Conservation (phyloP, 352 stramenopile species). For the Globisporangium rhizosaccharum region DNA sequence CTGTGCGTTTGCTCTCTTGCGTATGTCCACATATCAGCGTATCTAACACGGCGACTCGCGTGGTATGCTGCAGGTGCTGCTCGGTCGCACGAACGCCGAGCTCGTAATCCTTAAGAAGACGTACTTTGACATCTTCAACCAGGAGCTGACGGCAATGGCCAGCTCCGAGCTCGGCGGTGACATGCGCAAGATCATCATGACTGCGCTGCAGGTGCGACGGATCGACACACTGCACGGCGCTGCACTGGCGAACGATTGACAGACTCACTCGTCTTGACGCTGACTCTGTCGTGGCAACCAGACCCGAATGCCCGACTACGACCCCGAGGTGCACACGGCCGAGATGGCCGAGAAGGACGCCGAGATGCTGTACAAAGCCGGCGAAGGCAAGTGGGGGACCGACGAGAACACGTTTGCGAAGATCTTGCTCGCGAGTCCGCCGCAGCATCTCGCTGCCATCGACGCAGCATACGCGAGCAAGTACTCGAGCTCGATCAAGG, state of each 20-base stretch:
- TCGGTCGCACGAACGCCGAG: slow-evolving; percentile 31
- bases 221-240: not conserved
- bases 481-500: slow-evolving; percentile 43
- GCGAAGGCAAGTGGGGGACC: slow-evolving; percentile 75
- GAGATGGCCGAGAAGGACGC: slow-evolving; percentile 60
- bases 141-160: slow-evolving; percentile 29
- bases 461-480: slow-evolving; percentile 56
- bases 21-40: no score
- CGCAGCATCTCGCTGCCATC: slow-evolving; percentile 52
- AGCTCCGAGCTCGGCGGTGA: slow-evolving; percentile 36
- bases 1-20: no score
- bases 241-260: not conserved
- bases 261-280: not conserved
- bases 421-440: slow-evolving; percentile 51
- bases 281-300: not conserved
- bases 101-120: slow-evolving; percentile 41
- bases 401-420: slow-evolving; percentile 66
- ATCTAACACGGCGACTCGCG: not conserved
- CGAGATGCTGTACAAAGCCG: slow-evolving; percentile 65
- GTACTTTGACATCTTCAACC: slow-evolving; percentile 35
- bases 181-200: slow-evolving; percentile 30
- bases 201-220: slow-evolving; percentile 19
- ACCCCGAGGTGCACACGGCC: slow-evolving; percentile 45
- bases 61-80: slow-evolving; percentile 14
- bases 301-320: slow-evolving; percentile 17